These are phyloP conservation scores for Xylaria polymorpha DNA, from an alignment of 2,329 filamentous ascomycete genomes.

Conservation along the genomic window DNA sequence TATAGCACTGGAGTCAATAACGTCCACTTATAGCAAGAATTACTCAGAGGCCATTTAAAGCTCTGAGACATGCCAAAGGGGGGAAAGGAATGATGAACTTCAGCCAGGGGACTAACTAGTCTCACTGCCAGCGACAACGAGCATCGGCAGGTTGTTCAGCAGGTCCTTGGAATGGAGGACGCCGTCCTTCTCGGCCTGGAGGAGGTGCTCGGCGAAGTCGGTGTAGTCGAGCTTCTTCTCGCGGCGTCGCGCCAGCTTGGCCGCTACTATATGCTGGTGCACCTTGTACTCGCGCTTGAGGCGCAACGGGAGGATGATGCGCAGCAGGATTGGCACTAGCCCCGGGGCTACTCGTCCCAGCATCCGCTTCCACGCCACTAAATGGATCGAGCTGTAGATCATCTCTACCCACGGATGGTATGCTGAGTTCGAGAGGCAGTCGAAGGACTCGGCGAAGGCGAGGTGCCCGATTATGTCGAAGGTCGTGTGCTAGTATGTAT, in stretches of 20 bases:
- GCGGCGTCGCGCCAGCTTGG: not conserved
- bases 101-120: not conserved
- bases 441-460: not conserved
- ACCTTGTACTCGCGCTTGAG: not conserved
- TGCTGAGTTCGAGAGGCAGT: not conserved
- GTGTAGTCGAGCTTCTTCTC: not conserved
- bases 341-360: not conserved
- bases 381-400: not conserved
- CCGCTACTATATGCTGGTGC: not conserved
- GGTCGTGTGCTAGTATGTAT: not conserved
- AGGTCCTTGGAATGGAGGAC: not conserved
- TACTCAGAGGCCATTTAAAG: no score
- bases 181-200: not conserved
- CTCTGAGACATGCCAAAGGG: no score
- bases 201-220: not conserved
- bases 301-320: no score
- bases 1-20: no score
- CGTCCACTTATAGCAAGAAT: no score
- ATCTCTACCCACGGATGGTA: not conserved
- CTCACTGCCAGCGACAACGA: conserved; percentile 2
- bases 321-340: not conserved
- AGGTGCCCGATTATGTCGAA: not conserved
- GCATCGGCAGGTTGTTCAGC: not conserved
- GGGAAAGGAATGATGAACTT: no score
- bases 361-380: not conserved